These are phyloP conservation scores for Solanum tarijense DNA, from an alignment of 257 asterid genomes.

Conservation along the genomic window DNA sequence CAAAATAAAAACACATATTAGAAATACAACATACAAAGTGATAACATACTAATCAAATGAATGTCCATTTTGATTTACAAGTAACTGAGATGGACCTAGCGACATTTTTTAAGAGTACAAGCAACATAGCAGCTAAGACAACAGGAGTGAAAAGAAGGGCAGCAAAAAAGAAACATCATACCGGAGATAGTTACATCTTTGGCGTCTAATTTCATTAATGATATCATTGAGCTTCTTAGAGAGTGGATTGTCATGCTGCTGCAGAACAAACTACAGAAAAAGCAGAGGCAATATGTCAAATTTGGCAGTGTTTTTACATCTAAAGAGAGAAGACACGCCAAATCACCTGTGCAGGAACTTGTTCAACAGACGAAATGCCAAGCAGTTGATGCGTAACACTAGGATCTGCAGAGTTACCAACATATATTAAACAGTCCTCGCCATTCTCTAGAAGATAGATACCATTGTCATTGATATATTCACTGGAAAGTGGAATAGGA, in stretches of 20 bases:
- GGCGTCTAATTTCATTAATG: slow-evolving; percentile 86
- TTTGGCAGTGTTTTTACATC: background rate
- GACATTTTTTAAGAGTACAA: background rate
- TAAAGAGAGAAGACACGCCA: background rate
- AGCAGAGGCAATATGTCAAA: background rate
- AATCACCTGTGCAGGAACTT: slow-evolving; percentile 63
- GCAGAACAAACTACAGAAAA: slow-evolving; percentile 55
- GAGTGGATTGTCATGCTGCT: slow-evolving; percentile 69
- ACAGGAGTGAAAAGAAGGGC: background rate
- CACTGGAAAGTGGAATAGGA: slow-evolving; percentile 68
- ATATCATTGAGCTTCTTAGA: slow-evolving; percentile 78
- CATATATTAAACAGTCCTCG: slow-evolving; percentile 73
- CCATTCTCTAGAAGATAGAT: slow-evolving; percentile 96
- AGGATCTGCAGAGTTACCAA: slow-evolving; percentile 52
- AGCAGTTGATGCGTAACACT: slow-evolving; percentile 47
- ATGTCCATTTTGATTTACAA: background rate
- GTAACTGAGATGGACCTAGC: background rate
- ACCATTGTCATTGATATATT: slow-evolving; percentile 59
- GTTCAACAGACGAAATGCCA: slow-evolving; percentile 67
- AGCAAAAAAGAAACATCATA: slow-evolving; percentile 9
- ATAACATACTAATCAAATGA: background rate
- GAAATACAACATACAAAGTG: background rate
- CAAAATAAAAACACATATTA: background rate
- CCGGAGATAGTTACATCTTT: slow-evolving; percentile 89
- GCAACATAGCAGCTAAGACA: background rate